A percentile compares a stretch with the other conserved stretches of the same genome.
Conservation (phyloP, 306 rosid species). For the Fragaria vesca region DNA sequence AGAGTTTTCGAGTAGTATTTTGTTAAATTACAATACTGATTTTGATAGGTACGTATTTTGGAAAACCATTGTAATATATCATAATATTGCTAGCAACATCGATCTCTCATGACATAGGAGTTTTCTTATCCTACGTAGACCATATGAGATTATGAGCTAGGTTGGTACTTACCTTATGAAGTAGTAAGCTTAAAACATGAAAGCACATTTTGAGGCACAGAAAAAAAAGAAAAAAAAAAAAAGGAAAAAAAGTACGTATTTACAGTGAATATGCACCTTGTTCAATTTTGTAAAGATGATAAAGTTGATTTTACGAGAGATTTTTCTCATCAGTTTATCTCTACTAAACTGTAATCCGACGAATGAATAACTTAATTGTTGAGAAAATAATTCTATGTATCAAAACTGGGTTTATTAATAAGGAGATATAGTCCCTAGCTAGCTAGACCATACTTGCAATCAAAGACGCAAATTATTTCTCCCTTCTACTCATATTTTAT, state of each 20-base stretch:
- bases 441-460: no score
- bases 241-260: no score
- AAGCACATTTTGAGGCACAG: not conserved
- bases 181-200: not conserved
- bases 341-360: not conserved
- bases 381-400: not conserved
- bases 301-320: not conserved
- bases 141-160: not conserved
- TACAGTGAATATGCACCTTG: not conserved
- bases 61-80: not conserved
- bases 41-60: not conserved
- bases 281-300: not conserved
- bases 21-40: not conserved
- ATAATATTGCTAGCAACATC: not conserved
- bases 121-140: not conserved
- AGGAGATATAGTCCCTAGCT: no score
- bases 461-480: not conserved
- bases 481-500: not conserved
- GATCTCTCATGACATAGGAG: not conserved
- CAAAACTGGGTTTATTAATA: no score
- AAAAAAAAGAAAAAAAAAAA: no score
- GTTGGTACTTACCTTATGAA: not conserved
- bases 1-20: no score
- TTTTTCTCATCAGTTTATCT: not conserved
- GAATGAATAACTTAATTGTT: not conserved